Conservation (phyloP, 2,329 filamentous ascomycete species). For the Colletotrichum camelliae region DNA sequence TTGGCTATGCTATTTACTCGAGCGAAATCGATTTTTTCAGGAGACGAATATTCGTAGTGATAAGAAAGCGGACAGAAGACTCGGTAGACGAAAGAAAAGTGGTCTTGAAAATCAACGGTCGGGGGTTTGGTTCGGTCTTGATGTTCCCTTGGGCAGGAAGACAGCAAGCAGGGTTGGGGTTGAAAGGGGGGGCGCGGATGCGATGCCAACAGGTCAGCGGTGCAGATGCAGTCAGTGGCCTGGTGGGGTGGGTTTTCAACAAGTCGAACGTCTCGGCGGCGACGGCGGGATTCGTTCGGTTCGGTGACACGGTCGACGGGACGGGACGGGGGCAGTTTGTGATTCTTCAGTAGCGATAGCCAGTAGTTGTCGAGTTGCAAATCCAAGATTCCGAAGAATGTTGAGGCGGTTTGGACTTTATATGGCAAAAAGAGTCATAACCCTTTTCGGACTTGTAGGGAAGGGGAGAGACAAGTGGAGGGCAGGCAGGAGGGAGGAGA, state of each 20-base stretch:
- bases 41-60: not conserved
- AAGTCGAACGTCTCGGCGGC: not conserved
- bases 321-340: not conserved
- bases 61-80: not conserved
- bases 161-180: slow-evolving; percentile 5
- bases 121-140: slow-evolving; percentile 6
- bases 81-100: slow-evolving; percentile 4
- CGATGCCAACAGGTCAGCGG: slow-evolving; percentile 1
- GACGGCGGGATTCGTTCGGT: not conserved
- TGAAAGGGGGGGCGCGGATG: not conserved
- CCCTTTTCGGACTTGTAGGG: not conserved
- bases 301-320: not conserved
- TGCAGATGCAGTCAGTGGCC: slow-evolving; percentile 8
- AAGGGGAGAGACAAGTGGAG: slow-evolving; percentile 8
- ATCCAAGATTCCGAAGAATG: not conserved
- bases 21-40: not conserved
- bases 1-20: slow-evolving; percentile 20
- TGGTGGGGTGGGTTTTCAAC: slow-evolving; percentile 9
- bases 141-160: slow-evolving; percentile 17
- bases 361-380: not conserved
- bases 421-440: slow-evolving; percentile 3
- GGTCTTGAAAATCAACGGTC: not conserved
- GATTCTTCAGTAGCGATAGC: not conserved
- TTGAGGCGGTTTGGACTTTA: slow-evolving; percentile 10
- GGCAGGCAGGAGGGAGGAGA: slow-evolving; percentile 23